A percentile compares a stretch with the other conserved stretches of the same genome.
These are phyloP conservation scores for Bipolaris sorokiniana DNA, from an alignment of 2,329 filamentous ascomycete genomes.

Conservation along the genomic window DNA sequence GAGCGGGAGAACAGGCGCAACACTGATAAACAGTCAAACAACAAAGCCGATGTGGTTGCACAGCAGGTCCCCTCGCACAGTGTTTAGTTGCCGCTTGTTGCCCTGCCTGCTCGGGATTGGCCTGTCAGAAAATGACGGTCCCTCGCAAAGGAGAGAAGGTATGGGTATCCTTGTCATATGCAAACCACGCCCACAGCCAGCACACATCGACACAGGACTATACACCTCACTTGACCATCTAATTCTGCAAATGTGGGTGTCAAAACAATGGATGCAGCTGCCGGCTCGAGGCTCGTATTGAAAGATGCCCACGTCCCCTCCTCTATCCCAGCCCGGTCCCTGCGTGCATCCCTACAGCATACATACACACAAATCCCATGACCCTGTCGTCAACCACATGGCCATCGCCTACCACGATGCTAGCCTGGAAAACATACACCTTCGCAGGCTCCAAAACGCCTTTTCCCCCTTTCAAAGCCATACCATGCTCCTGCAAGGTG, in stretches of 20 bases:
- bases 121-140: slow-evolving; percentile 1
- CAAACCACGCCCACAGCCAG: background rate
- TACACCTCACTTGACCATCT: too few species aligned
- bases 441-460: slow-evolving; percentile 37
- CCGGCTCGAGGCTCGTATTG: background rate
- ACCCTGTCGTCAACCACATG: slow-evolving; percentile 27
- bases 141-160: slow-evolving; percentile 5
- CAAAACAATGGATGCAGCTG: too few species aligned
- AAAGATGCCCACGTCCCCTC: background rate
- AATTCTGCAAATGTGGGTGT: too few species aligned
- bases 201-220: too few species aligned
- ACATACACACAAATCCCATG: slow-evolving; percentile 10
- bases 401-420: slow-evolving; percentile 36
- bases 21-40: background rate
- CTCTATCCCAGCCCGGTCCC: background rate
- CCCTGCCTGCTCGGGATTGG: slow-evolving; percentile 14
- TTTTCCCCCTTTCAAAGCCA: slow-evolving; percentile 13
- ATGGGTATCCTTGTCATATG: slow-evolving; percentile 15
- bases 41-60: background rate
- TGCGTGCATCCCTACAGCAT: background rate
- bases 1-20: slow-evolving; percentile 7
- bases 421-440: slow-evolving; percentile 14
- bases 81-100: slow-evolving; percentile 22
- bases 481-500: slow-evolving; percentile 25
- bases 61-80: background rate